Evolutionary conservation across 257 asterid genomes (phyloP).

Genomic region (Penstemon davidsonii): DNA sequence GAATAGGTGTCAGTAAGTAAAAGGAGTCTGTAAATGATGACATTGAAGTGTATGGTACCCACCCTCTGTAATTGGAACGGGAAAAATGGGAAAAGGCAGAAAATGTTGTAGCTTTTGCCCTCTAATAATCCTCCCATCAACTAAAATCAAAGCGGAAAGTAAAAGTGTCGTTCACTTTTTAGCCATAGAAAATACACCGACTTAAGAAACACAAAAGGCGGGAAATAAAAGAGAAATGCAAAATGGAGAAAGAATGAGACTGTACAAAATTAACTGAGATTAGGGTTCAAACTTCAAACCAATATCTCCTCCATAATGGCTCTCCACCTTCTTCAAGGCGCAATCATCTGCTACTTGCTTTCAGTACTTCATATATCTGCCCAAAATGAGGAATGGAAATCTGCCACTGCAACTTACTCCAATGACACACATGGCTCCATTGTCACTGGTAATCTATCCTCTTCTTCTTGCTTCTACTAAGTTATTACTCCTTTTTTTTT

Average conservation of each 20-base stretch:
- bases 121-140: conserved; percentile 7
- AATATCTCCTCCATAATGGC: conserved; percentile 14
- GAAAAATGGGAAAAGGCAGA: background rate
- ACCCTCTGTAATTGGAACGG: background rate
- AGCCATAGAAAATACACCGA: background rate
- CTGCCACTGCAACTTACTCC: conserved; percentile 36
- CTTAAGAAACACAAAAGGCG: conserved; percentile 10
- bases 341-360: conserved; percentile 24
- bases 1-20: too few species aligned
- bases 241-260: background rate
- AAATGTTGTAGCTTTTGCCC: conserved; percentile 4
- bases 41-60: too few species aligned
- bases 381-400: conserved; percentile 29
- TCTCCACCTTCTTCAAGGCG: conserved; percentile 16
- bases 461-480: background rate
- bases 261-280: conserved; percentile 3
- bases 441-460: conserved; percentile 20
- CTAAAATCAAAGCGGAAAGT: background rate
- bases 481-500: background rate
- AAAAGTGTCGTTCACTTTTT: background rate
- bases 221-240: conserved; percentile 4
- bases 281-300: conserved; percentile 30
- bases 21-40: too few species aligned
- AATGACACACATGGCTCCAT: conserved; percentile 30
- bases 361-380: conserved; percentile 11